Evolutionary conservation across 169 alveolate species (phyloP), one percentile per base, ranked within the genome.

Genomic region (Cryptosporidium parvum): DNA sequence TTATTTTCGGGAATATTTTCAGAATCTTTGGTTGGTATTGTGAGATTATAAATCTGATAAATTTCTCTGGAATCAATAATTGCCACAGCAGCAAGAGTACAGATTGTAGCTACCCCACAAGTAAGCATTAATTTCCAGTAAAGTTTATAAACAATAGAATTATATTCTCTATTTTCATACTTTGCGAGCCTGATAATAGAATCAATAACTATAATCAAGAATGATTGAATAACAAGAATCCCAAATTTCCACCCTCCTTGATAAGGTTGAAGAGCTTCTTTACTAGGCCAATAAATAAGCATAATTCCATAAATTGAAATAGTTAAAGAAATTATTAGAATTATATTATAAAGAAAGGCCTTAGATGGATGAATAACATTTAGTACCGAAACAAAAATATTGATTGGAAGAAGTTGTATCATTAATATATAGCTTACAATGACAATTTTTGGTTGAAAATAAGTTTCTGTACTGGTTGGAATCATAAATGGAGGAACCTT

Each of bases 211-310:
- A 80, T 59, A 12, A 80, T 80, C n/a, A 37, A 31, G 7, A 65
- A 26, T 31, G 89, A 62, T 6, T 42, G 73, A 29, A 62, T 39
- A 3, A 80, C 26, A 37, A 80, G 68, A 5, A 80, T 59, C 16
- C 89, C 89, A 62, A 80, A 65, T 21, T 80, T 80, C 89, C 89
- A 80, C 18, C 89, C 89, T 1, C 89, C 89, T 31, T 80, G 89
- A 62, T 80, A 80, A 39, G 89, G 89, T n/a, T 58, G 89, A 0
- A 80, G 52, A 14, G 89, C 89, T 7, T 80, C 89, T 39, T 65
- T 80, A 42, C 89, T 80, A 6, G 89, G 89, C 89, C 89, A 80
- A 18, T 80, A 80, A 80, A 80, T 53, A 8, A 80, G 75, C 89
- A 80, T 80, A 1, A 80, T 61, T 18, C 89, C 89, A 45, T 80